Conservation (phyloP, 1,284 basidiomycete species). For the Exobasidium rhododendri region DNA sequence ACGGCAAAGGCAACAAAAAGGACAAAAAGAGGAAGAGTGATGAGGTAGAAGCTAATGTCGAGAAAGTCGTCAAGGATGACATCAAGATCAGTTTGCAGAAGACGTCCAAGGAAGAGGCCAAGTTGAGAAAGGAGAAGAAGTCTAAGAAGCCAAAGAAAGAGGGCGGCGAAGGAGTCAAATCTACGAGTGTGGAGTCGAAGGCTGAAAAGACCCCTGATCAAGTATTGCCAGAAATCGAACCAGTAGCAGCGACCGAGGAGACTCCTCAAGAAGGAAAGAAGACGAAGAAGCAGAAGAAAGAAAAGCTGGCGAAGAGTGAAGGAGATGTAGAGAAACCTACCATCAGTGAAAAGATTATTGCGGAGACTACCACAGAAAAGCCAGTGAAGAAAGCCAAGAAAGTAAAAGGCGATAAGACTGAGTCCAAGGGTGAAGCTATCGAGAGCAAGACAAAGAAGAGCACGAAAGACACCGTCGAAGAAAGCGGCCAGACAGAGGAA, state of each 20-base stretch:
- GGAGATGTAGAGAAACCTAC: no score
- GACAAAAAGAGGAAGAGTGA: constrained; percentile 30
- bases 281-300: neutral
- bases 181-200: no score
- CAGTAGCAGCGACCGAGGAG: no score
- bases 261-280: no score
- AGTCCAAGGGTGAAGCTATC: neutral
- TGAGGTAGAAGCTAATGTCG: constrained; percentile 40
- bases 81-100: neutral
- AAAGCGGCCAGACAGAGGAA: constrained; percentile 15
- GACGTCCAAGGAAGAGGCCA: neutral
- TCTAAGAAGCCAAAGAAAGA: constrained; percentile 15
- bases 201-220: no score
- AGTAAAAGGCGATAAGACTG: neutral
- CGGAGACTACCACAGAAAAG: no score
- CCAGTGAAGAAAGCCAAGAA: constrained; percentile 3
- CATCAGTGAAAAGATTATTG: no score
- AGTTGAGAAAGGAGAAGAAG: neutral
- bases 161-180: no score
- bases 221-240: no score
- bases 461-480: neutral
- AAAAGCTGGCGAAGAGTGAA: no score
- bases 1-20: constrained; percentile 20
- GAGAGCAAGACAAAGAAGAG: neutral
- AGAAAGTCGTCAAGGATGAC: constrained; percentile 16